Percentiles rank a stretch among this genome's conserved stretches.
phyloP scores from a whole-genome alignment of 1,284 basidiomycete genomes.

The Boletellus dicymbophilus region DNA sequence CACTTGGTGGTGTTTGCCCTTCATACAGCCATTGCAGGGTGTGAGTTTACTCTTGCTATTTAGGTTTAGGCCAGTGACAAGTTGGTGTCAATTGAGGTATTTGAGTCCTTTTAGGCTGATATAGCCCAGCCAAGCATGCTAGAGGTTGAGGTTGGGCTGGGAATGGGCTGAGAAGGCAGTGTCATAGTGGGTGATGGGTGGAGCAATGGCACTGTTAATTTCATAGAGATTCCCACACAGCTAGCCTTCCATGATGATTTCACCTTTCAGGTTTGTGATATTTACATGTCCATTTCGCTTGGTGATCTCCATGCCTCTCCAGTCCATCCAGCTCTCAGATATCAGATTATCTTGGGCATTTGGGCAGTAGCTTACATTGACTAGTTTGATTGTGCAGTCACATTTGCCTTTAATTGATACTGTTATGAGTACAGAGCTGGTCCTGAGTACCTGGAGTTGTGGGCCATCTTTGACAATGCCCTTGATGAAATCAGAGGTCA shows the following conservation, averaged over 20 bases:
- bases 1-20: neutral
- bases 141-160: neutral
- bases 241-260: neutral
- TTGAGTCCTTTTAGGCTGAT: neutral
- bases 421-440: neutral
- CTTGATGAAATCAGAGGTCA: neutral
- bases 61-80: conserved; percentile 7
- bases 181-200: neutral
- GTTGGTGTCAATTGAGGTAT: conserved; percentile 1
- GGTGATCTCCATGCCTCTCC: neutral
- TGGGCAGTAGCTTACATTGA: neutral
- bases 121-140: neutral
- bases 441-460: neutral
- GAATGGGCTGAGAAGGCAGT: neutral
- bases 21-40: neutral
- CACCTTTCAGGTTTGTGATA: neutral
- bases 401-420: neutral
- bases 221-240: neutral
- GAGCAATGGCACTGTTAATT: neutral
- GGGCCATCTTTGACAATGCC: neutral
- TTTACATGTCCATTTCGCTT: neutral
- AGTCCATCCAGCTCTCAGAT: neutral
- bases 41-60: neutral
- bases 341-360: neutral
- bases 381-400: neutral